Base-by-base conservation (phyloP, 768 basidiomycete species). In the Dentipellis sp. region DNA sequence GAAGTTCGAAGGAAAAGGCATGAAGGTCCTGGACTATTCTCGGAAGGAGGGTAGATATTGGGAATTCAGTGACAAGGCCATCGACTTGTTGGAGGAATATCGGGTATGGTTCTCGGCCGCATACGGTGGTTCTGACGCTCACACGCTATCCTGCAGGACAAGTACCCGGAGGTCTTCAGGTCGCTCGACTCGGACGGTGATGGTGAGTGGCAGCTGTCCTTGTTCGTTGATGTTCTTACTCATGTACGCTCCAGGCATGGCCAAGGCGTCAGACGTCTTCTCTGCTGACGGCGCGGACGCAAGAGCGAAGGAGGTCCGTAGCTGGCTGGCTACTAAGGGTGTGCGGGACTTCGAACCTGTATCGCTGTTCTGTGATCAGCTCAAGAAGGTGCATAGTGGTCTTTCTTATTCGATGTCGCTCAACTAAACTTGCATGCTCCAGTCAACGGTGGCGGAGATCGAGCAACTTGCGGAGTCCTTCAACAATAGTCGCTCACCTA, bases 1-100 rank as follows among this genome's bases (percentile, higher is more conserved):
- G 62, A 99, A 99, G 68, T 99, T 97, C 59, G 97, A 99, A 65
- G 89, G 83, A 11, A 98, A 97, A 71, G 80, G 84, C 10, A 69
- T 93, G 63, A 99, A 98, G 71, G 97, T 99, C 1, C 77, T 97
- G 47, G 89, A 91, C 59, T 97, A 97, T 70, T 87, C 93, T 7
- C 78, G 82, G 58, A 94, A 95, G 71, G 82, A 86, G 29, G 86
- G 85, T 9, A 74, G 84, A 8, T 77, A 82, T 36, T 99, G 95
- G 97, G 94, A 99, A 66, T 98, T 88, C 65, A 95, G 92, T 63
- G 81, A 92, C 57, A 90, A 85, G 66, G 86, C 95, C 0, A 71
- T 94, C 39, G 75, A 86, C 22, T 78, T 97, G 16, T 80, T 97
- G 55, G 75, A 73, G 40, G 85, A 93, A 55, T 99, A 98, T 74